phyloP scores from a whole-genome alignment of 345 rosid species.

The Citrus maxima region DNA sequence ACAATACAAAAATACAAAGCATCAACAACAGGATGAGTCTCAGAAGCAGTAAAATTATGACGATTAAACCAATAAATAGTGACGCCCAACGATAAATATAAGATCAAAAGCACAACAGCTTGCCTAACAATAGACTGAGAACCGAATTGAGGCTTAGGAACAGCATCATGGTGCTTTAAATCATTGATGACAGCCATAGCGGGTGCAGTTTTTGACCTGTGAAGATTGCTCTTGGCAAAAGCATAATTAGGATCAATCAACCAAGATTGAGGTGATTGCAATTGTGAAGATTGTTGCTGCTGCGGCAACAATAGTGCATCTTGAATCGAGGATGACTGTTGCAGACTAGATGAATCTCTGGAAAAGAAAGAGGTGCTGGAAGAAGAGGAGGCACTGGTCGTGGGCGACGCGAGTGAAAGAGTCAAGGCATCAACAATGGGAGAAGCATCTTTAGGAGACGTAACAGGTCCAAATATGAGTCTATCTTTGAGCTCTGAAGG shows the following conservation, averaged over 20 bases:
- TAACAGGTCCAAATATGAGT: conserved; percentile 61
- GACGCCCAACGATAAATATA: conserved; percentile 71
- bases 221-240: conserved; percentile 36
- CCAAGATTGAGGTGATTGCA: conserved; percentile 28
- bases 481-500: conserved; percentile 66
- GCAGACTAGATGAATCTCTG: conserved; percentile 9
- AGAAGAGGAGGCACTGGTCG: conserved; percentile 26
- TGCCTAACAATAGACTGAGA: conserved; percentile 56
- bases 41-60: conserved; percentile 37
- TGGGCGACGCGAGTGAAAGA: conserved; percentile 34
- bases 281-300: conserved; percentile 13
- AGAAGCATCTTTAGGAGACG: conserved; percentile 38
- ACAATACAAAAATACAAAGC: conserved; percentile 88
- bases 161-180: conserved; percentile 13
- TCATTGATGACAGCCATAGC: conserved; percentile 74
- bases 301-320: conserved; percentile 23
- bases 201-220: conserved; percentile 82
- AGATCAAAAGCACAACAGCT: conserved; percentile 45
- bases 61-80: conserved; percentile 63
- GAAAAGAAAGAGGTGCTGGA: conserved; percentile 10
- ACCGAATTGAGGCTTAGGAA: conserved; percentile 44
- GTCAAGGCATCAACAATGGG: conserved; percentile 49
- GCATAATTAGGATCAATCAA: conserved; percentile 30
- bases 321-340: conserved; percentile 1
- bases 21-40: conserved; percentile 89